phyloP scores from a whole-genome alignment of 345 rosid species.

The Acer campestre region DNA sequence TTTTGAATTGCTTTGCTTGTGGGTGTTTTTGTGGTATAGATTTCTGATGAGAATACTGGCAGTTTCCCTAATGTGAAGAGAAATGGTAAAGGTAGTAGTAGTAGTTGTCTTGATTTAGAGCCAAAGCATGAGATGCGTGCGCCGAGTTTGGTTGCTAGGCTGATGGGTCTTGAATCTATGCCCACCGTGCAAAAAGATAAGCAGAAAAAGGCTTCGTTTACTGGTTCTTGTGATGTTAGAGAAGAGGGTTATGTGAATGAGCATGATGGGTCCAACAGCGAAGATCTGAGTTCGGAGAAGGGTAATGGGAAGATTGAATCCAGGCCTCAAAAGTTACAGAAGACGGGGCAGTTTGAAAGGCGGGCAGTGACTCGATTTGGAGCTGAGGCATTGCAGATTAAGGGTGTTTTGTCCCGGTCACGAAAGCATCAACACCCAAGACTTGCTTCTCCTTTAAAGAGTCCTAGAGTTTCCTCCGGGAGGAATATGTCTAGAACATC shows the following conservation, averaged over 20 bases:
- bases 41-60: slow-evolving; percentile 80
- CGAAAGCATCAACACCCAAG: slow-evolving; percentile 65
- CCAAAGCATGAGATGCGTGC: slow-evolving; percentile 66
- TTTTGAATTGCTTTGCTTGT: slow-evolving; percentile 1
- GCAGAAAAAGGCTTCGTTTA: slow-evolving; percentile 43
- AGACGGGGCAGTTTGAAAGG: slow-evolving; percentile 56
- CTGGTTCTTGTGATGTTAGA: slow-evolving; percentile 33
- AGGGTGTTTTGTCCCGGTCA: slow-evolving; percentile 62
- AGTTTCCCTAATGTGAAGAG: slow-evolving; percentile 62
- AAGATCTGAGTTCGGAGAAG: slow-evolving; percentile 38
- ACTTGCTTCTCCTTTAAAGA: slow-evolving; percentile 64
- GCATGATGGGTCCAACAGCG: slow-evolving; percentile 24
- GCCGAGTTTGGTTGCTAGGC: slow-evolving; percentile 87
- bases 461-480: slow-evolving; percentile 57
- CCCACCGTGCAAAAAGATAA: slow-evolving; percentile 63
- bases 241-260: slow-evolving; percentile 25
- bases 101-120: slow-evolving; percentile 30
- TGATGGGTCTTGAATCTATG: slow-evolving; percentile 95
- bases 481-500: slow-evolving; percentile 57
- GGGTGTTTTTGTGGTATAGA: slow-evolving; percentile 36
- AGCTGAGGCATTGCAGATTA: slow-evolving; percentile 80
- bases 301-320: slow-evolving; percentile 43
- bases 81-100: slow-evolving; percentile 33
- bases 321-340: slow-evolving; percentile 90
- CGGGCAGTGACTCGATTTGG: slow-evolving; percentile 69